phyloP scores from a whole-genome alignment of 495 filamentous ascomycete species.

The Sabuloglossum arenarium region DNA sequence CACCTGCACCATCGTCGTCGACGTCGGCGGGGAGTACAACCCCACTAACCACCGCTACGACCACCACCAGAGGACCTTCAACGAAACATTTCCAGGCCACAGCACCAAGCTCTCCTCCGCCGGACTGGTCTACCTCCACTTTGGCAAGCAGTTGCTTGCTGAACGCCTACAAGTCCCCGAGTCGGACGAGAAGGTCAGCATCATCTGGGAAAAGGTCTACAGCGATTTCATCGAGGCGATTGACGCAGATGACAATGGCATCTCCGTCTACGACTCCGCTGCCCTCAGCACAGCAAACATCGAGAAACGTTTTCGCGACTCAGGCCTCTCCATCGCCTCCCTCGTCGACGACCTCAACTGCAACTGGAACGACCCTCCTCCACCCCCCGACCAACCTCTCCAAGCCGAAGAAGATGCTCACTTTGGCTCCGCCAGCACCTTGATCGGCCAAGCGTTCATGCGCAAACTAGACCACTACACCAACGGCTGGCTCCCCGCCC shows the following conservation, averaged over 20 bases:
- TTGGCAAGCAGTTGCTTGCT: slow-evolving; percentile 63
- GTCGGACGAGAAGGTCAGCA: slow-evolving; percentile 40
- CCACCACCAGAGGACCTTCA: slow-evolving; percentile 89
- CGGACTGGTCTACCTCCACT: slow-evolving; percentile 89
- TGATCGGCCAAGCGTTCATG: slow-evolving; percentile 73
- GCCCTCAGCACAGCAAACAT: slow-evolving; percentile 41
- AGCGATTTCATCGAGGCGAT: slow-evolving; percentile 85
- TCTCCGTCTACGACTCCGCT: slow-evolving; percentile 52
- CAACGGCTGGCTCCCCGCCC: slow-evolving; percentile 69
- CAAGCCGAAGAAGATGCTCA: slow-evolving; percentile 61
- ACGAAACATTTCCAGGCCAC: slow-evolving; percentile 53
- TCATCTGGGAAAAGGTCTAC: slow-evolving; percentile 80
- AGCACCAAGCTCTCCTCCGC: slow-evolving; percentile 80
- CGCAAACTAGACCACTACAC: slow-evolving; percentile 53
- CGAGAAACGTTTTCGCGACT: slow-evolving; percentile 59
- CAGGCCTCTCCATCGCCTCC: slow-evolving; percentile 62
- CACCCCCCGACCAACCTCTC: slow-evolving; percentile 25
- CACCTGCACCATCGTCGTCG: slow-evolving; percentile 83
- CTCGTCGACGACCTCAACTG: slow-evolving; percentile 71
- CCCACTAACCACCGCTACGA: slow-evolving; percentile 59
- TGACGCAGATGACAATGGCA: slow-evolving; percentile 94
- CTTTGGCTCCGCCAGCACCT: slow-evolving; percentile 50
- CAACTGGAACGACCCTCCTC: slow-evolving; percentile 34
- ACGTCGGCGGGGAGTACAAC: slow-evolving; percentile 85
- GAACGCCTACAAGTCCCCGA: slow-evolving; percentile 37